Conservation (phyloP, 805 yeast genomes). For the Wickerhamiella allomyrinae region DNA sequence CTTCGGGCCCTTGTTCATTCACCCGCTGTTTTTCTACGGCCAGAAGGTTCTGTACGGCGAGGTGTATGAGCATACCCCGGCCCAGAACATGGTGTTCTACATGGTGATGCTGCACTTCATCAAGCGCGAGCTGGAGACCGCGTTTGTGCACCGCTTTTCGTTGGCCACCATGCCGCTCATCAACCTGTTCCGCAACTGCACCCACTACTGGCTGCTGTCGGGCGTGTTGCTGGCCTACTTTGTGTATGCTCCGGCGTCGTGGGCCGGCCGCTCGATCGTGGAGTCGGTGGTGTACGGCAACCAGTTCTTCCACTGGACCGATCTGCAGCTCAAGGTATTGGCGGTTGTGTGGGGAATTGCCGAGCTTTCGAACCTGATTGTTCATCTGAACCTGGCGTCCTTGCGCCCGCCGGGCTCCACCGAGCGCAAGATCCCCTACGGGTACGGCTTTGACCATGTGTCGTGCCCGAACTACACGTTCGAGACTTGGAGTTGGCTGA, state of each 20-base stretch:
- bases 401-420: slow-evolving; percentile 43
- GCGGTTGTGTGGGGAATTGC: slow-evolving; percentile 29
- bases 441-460: slow-evolving; percentile 67
- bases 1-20: slow-evolving; percentile 75
- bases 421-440: slow-evolving; percentile 59
- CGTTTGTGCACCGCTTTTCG: slow-evolving; percentile 74
- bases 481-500: slow-evolving; percentile 65
- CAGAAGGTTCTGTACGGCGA: slow-evolving; percentile 26
- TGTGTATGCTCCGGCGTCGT: slow-evolving; percentile 31
- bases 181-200: slow-evolving; percentile 75
- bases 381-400: slow-evolving; percentile 48
- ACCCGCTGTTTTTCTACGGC: slow-evolving; percentile 39
- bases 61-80: slow-evolving; percentile 29
- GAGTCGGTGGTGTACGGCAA: slow-evolving; percentile 18
- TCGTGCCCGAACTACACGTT: slow-evolving; percentile 93
- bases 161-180: slow-evolving; percentile 83
- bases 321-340: slow-evolving; percentile 10
- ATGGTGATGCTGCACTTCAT: slow-evolving; percentile 60
- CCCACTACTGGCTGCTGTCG: slow-evolving; percentile 86
- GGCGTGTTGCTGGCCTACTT: slow-evolving; percentile 47
- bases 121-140: slow-evolving; percentile 81
- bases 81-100: slow-evolving; percentile 40
- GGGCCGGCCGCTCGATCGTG: slow-evolving; percentile 11
- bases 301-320: slow-evolving; percentile 7
- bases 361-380: slow-evolving; percentile 57